Evolutionary conservation across 768 basidiomycete genomes (phyloP).

Genomic region (Hericium rajendrae): DNA sequence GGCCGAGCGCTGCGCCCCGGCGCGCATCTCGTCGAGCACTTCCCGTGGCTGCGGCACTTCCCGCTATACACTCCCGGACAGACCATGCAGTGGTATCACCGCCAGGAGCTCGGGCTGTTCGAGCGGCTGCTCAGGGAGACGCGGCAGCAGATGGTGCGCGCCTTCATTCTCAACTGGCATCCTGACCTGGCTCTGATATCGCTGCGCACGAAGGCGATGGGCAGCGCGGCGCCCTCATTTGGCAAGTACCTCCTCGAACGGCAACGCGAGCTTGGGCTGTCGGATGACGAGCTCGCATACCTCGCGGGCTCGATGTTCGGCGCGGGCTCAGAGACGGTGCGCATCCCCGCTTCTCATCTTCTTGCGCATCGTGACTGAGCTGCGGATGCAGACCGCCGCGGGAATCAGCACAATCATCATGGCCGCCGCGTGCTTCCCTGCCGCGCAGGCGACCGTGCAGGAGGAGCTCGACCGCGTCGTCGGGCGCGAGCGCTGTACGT

Average conservation of each 20-base stretch:
- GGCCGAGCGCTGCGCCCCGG: constrained; percentile 29
- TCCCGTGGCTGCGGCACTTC: constrained; percentile 29
- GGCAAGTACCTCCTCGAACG: constrained; percentile 28
- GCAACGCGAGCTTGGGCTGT: constrained; percentile 22
- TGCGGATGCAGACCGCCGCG: constrained; percentile 20
- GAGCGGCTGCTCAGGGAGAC: constrained; percentile 21
- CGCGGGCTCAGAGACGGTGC: constrained; percentile 32
- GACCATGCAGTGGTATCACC: constrained; percentile 44
- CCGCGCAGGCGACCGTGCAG: constrained; percentile 25
- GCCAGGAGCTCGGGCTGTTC: constrained; percentile 28
- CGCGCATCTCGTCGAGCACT: constrained; percentile 25
- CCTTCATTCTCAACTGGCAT: background rate
- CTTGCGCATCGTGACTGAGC: background rate
- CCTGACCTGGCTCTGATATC: background rate
- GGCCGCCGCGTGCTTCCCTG: constrained; percentile 28
- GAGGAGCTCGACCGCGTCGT: constrained; percentile 29
- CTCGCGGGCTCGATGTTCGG: constrained; percentile 34
- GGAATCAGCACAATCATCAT: constrained; percentile 22
- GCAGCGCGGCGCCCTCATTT: constrained; percentile 22
- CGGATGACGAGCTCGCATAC: constrained; percentile 28
- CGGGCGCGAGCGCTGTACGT: constrained; percentile 25
- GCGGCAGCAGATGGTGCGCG: constrained; percentile 21
- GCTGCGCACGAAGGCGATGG: constrained; percentile 13
- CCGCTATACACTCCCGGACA: constrained; percentile 41
- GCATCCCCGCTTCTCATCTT: background rate